Percentiles rank a stretch among this genome's conserved stretches.
These are phyloP conservation scores for Arxiozyma slooffiae DNA, from an alignment of 1,139 yeast species.

Conservation along the genomic window DNA sequence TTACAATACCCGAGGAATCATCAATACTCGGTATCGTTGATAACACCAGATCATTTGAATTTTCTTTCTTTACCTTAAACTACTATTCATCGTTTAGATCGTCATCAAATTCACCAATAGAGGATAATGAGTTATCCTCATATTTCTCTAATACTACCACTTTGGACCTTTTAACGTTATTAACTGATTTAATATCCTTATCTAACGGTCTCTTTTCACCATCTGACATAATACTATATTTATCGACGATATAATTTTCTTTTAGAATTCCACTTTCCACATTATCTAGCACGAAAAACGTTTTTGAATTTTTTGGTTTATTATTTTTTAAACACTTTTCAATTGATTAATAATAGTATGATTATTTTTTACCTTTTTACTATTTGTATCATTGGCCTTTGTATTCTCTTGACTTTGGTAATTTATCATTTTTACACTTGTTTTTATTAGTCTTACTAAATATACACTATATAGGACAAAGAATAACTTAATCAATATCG, in stretches of 20 bases:
- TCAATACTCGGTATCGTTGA: background rate
- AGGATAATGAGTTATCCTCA: conserved; percentile 15
- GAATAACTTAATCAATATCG: conserved; percentile 63
- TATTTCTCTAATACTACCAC: conserved; percentile 14
- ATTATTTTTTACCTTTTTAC: background rate
- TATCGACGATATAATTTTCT: conserved; percentile 44
- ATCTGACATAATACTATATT: conserved; percentile 2
- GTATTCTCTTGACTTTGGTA: conserved; percentile 9
- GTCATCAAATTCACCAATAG: conserved; percentile 1
- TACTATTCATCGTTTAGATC: background rate
- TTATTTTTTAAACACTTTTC: conserved; percentile 10
- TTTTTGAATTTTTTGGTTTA: conserved; percentile 23
- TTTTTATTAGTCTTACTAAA: conserved; percentile 25
- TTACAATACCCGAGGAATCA: background rate
- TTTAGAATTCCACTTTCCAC: conserved; percentile 60
- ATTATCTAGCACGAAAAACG: conserved; percentile 71
- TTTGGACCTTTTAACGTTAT: conserved; percentile 1
- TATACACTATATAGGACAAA: conserved; percentile 44
- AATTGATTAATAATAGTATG: background rate
- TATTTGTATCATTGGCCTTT: conserved; percentile 4
- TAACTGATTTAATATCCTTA: background rate
- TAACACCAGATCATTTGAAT: background rate
- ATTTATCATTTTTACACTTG: conserved; percentile 7
- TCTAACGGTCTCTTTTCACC: background rate
- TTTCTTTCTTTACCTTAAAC: background rate